Evolutionary conservation across 192 early-diverging fungal species (phyloP), one percentile per base, ranked within the genome.

Genomic region (Thamnidium elegans): DNA sequence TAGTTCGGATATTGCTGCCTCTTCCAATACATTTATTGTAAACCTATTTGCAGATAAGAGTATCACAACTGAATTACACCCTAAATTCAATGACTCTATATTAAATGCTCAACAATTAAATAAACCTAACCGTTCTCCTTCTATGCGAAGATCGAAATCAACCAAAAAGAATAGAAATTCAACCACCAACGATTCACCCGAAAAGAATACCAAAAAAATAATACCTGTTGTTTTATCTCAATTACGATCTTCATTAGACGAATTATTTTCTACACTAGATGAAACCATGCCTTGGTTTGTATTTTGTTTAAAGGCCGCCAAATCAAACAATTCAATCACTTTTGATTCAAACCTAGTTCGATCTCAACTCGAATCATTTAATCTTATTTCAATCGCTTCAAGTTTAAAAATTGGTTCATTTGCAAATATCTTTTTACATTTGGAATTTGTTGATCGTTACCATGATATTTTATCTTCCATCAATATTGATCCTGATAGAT

Each of bases 371-470:
- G 67, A 80, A 3, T 72, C 81, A 14, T 81, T 86, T 44, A 89
- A 87, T 55, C 65, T 98, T 43, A 61, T 81, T 20, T 78, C 88
- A 44, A 75, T 95, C 23, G 84, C 82, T 3, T 77, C 81, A 50
- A 78, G 80, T 73, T 81, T 89, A 52, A 79, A 87, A n/a, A 71
- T 82, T 8, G 81, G 91, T 56, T 14, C 42, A 5, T 96, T 91
- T 78, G 91, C 88, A 0, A 89, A 88, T 9, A 79, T 79, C 19
- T 79, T 90, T 59, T 66, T 82, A 42, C 92, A 94, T 72, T 81
- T 75, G 46, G 94, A 94, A 65, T 91, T 96, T 65, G 66, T 87
- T 23, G 80, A 88, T n/a, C 83, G 93, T 10, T 98, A 92, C 78
- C 70, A 71, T 2, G 63, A 78, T 11, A 73, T 86, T 8, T 55